phyloP scores from a whole-genome alignment of 257 asterid species.

The Perilla frutescens region DNA sequence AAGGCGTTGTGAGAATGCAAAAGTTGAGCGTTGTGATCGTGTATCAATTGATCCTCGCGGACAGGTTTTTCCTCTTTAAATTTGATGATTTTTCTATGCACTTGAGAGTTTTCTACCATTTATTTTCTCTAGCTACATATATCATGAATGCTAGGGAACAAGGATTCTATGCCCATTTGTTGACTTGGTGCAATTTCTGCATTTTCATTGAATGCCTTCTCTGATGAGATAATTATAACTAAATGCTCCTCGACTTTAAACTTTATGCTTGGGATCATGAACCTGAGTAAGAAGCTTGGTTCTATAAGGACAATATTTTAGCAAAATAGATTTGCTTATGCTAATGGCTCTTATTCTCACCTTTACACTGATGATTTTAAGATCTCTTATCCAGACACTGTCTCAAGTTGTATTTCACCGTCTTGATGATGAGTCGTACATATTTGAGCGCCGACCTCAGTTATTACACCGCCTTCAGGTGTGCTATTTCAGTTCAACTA shows the following conservation, averaged over 20 bases:
- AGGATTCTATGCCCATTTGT: constrained; percentile 3
- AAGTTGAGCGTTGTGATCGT: constrained; percentile 87
- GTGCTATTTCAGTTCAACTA: constrained; percentile 35
- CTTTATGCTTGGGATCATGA: constrained; percentile 14
- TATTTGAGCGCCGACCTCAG: constrained; percentile 89
- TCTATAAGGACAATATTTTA: neutral
- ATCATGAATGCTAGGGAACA: neutral
- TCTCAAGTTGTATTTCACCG: constrained; percentile 93
- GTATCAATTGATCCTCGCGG: constrained; percentile 96
- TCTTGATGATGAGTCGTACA: constrained; percentile 82
- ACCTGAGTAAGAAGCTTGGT: neutral
- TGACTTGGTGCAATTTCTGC: neutral
- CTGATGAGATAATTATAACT: neutral
- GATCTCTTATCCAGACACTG: constrained; percentile 64
- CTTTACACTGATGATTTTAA: constrained; percentile 20
- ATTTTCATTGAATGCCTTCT: constrained; percentile 1
- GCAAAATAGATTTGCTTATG: neutral
- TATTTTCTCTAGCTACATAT: neutral
- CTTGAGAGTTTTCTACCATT: constrained; percentile 2
- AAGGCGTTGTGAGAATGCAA: constrained; percentile 78
- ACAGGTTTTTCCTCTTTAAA: constrained; percentile 55
- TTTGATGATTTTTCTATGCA: constrained; percentile 21
- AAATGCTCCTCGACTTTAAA: neutral
- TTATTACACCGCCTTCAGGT: constrained; percentile 99
- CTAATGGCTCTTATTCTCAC: constrained; percentile 15